These are phyloP conservation scores for Pseudogymnoascus sp. DNA, from an alignment of 2,329 filamentous ascomycete species.

Conservation along the genomic window DNA sequence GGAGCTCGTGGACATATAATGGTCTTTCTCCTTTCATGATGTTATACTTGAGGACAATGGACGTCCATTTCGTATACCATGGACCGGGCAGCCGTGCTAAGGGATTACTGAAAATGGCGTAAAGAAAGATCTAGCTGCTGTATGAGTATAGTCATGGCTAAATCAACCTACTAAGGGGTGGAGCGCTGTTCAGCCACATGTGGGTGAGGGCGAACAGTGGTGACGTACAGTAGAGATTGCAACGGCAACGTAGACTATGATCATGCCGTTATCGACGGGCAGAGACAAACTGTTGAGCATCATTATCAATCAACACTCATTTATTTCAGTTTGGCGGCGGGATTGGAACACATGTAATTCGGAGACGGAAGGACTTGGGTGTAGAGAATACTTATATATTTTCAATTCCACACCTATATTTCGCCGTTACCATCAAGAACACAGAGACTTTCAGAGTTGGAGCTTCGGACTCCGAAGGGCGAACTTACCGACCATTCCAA, in stretches of 20 bases:
- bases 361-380: no score
- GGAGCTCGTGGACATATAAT: conserved; percentile 16
- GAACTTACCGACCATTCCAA: no score
- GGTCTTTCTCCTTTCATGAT: conserved; percentile 14
- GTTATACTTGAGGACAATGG: conserved; percentile 11
- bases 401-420: no score
- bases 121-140: not conserved
- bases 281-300: not conserved
- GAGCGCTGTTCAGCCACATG: not conserved
- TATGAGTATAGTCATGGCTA: not conserved
- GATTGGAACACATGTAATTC: no score
- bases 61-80: not conserved
- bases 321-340: no score
- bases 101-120: not conserved
- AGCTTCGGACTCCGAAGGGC: no score
- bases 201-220: not conserved
- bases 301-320: not conserved
- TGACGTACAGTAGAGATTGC: not conserved
- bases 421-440: no score
- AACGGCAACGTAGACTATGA: not conserved
- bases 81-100: not conserved
- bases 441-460: no score
- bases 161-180: not conserved
- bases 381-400: no score
- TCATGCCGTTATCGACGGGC: not conserved